Conservation (phyloP, 2,329 filamentous ascomycete genomes). For the Elsinoe arachidis region DNA sequence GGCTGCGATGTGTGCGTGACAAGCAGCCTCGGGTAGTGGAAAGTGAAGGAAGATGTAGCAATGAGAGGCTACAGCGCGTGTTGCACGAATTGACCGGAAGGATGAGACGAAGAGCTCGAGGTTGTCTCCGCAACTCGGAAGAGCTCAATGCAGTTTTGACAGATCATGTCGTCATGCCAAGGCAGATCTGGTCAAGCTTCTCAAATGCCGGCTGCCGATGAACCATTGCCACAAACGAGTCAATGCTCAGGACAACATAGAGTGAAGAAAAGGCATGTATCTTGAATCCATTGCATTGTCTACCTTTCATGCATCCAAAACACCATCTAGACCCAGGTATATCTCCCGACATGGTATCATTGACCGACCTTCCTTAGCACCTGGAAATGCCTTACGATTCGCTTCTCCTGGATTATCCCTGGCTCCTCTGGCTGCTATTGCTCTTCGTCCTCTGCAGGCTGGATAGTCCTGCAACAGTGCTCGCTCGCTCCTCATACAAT, state of each 20-base stretch:
- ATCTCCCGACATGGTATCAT: background rate
- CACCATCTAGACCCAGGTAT: background rate
- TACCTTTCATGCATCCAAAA: background rate
- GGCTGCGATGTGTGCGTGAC: slow-evolving; percentile 9
- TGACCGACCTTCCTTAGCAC: background rate
- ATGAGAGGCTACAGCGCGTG: background rate
- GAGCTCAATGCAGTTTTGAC: background rate
- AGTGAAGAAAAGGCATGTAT: background rate
- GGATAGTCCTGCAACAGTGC: slow-evolving; percentile 23
- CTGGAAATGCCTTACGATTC: background rate
- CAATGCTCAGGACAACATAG: background rate
- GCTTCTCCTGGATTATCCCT: background rate
- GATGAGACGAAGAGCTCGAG: background rate
- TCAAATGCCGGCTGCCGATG: slow-evolving; percentile 1
- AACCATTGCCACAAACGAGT: background rate
- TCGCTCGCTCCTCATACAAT: slow-evolving; percentile 41
- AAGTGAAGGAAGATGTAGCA: background rate
- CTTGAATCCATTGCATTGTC: background rate
- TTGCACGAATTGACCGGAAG: background rate
- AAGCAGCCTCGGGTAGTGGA: background rate
- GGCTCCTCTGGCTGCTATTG: slow-evolving; percentile 6
- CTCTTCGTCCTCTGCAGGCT: slow-evolving; percentile 4
- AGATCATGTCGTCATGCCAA: slow-evolving; percentile 11
- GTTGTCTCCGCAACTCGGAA: background rate
- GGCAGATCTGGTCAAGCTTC: slow-evolving; percentile 1